Evolutionary conservation across 2,329 filamentous ascomycete genomes (phyloP).

Genomic region (Sclerotiophoma versabilis): DNA sequence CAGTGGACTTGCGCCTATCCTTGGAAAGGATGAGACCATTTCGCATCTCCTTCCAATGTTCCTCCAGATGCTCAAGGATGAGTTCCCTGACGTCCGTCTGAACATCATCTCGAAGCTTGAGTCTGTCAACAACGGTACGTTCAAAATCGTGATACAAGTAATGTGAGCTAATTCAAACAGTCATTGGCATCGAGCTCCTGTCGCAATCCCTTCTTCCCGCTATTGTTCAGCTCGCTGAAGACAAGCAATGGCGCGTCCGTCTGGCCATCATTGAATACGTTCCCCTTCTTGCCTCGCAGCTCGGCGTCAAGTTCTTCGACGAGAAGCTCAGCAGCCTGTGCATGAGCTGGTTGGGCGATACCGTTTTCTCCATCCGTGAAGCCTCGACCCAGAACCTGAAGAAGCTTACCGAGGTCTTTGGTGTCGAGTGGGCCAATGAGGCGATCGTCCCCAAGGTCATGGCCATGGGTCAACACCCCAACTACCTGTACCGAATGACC

Average conservation of each 20-base stretch:
- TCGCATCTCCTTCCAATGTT: conserved; percentile 98
- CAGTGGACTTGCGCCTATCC: conserved; percentile 92
- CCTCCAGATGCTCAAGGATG: conserved; percentile 98
- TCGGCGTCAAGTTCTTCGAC: conserved; percentile 97
- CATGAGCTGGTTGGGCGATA: conserved; percentile 98
- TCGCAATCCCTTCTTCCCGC: conserved; percentile 96
- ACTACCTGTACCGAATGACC: conserved; percentile 99
- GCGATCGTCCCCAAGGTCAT: conserved; percentile 99
- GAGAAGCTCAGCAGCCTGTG: conserved; percentile 94
- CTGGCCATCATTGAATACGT: conserved; percentile 99
- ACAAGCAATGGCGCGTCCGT: conserved; percentile 98
- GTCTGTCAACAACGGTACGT: conserved; percentile 89
- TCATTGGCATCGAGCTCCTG: conserved; percentile 96
- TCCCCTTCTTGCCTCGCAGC: conserved; percentile 90
- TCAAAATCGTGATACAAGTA: neutral
- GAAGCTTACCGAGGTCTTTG: conserved; percentile 98
- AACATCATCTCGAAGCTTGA: conserved; percentile 99
- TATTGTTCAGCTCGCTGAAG: conserved; percentile 95
- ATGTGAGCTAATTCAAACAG: conserved; percentile 54
- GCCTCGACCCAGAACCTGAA: conserved; percentile 97
- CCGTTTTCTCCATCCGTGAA: conserved; percentile 97
- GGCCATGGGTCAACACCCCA: conserved; percentile 96
- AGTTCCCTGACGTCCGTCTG: conserved; percentile 95
- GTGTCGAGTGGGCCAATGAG: conserved; percentile 95
- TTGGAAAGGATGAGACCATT: conserved; percentile 98